These are phyloP conservation scores for Pachyrhizus erosus DNA, from an alignment of 306 rosid species.

Conservation along the genomic window DNA sequence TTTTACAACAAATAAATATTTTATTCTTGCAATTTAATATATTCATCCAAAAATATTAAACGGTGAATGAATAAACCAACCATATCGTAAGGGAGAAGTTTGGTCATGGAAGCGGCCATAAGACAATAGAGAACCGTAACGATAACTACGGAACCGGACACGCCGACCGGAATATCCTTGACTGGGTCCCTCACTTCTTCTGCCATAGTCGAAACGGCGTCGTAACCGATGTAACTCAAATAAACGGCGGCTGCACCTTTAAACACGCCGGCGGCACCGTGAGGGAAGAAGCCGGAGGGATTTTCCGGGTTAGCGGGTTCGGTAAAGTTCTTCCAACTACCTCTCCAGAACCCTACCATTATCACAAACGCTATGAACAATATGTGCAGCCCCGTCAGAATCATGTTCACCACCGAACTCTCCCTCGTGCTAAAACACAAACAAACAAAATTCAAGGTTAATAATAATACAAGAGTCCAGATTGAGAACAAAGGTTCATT, in stretches of 20 bases:
- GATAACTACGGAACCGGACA: conserved; percentile 79
- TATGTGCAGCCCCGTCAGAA: conserved; percentile 78
- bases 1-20: neutral
- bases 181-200: conserved; percentile 84
- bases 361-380: conserved; percentile 76
- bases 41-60: neutral
- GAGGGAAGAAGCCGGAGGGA: conserved; percentile 72
- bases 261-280: conserved; percentile 76
- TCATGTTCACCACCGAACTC: conserved; percentile 83
- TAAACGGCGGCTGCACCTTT: conserved; percentile 84
- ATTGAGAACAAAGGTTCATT: neutral
- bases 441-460: neutral
- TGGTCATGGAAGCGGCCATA: conserved; percentile 95
- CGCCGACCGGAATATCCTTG: conserved; percentile 87
- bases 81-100: conserved; percentile 86
- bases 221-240: conserved; percentile 90
- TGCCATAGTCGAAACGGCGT: conserved; percentile 96
- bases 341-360: conserved; percentile 69
- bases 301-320: conserved; percentile 61
- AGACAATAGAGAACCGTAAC: conserved; percentile 81
- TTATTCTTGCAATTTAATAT: neutral
- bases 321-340: conserved; percentile 76
- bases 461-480: neutral
- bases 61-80: neutral
- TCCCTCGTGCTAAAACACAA: conserved; percentile 63